A percentile compares a stretch with the other conserved stretches of the same genome.
phyloP scores from a whole-genome alignment of 805 yeast genomes.

The Komagataella ulmi region DNA sequence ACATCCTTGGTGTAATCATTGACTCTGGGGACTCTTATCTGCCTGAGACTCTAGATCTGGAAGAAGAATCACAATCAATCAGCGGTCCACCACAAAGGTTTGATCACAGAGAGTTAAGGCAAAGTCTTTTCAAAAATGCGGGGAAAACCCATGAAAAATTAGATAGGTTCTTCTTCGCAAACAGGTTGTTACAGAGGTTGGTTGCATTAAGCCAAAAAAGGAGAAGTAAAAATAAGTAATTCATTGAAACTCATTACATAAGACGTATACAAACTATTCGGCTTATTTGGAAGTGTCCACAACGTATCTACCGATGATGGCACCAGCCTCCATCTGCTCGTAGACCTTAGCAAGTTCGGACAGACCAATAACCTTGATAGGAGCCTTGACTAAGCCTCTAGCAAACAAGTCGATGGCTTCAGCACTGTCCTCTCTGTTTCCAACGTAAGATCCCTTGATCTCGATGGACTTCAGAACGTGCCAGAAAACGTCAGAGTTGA shows the following conservation, averaged over 20 bases:
- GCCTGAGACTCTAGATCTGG: background rate
- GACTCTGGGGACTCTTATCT: conserved; percentile 19
- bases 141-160: background rate
- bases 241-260: background rate
- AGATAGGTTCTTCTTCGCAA: background rate
- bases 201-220: background rate
- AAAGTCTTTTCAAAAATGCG: background rate
- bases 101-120: background rate
- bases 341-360: conserved; percentile 33
- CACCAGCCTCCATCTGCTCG: conserved; percentile 46
- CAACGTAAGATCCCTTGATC: conserved; percentile 46
- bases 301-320: conserved; percentile 52
- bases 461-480: conserved; percentile 41
- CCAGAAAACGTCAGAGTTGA: conserved; percentile 35
- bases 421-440: conserved; percentile 46
- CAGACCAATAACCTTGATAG: conserved; percentile 42
- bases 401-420: conserved; percentile 44
- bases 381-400: conserved; percentile 38
- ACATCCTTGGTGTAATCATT: conserved; percentile 22
- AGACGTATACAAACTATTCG: background rate
- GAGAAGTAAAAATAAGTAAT: background rate
- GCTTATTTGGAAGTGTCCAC: conserved; percentile 36
- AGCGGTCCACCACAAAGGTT: background rate
- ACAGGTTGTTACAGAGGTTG: background rate
- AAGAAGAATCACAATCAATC: background rate